These are phyloP conservation scores for Rhipidocladum racemiflorum DNA, from an alignment of 176 grass and related monocot genomes.

Conservation along the genomic window DNA sequence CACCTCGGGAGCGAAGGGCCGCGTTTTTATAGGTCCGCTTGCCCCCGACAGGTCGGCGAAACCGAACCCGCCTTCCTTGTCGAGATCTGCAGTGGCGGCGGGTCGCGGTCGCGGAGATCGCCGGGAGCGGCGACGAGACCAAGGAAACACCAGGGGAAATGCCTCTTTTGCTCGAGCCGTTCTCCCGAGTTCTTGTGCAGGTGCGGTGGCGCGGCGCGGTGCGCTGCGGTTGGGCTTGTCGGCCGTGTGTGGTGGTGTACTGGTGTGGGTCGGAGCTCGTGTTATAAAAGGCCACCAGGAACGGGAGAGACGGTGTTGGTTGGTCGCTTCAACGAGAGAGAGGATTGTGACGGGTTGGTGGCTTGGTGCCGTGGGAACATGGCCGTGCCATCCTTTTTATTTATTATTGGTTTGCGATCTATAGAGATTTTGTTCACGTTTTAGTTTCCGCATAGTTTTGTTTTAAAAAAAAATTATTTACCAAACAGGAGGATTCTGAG, in stretches of 20 bases:
- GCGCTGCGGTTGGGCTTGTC: not conserved
- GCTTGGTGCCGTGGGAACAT: not conserved
- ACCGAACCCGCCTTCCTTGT: not conserved
- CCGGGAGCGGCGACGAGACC: slow-evolving; percentile 33
- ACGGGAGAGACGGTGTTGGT: not conserved
- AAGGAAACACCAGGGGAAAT: not conserved
- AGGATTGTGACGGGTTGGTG: not conserved
- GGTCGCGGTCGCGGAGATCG: slow-evolving; percentile 40
- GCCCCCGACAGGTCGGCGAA: not conserved
- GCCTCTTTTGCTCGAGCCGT: not conserved
- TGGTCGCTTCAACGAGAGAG: not conserved
- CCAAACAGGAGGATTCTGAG: no score
- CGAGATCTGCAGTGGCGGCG: slow-evolving; percentile 21
- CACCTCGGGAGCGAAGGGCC: not conserved
- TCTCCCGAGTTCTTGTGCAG: not conserved
- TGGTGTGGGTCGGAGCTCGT: no score
- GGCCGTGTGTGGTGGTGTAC: no score
- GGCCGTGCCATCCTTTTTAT: not conserved
- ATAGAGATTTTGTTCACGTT: no score
- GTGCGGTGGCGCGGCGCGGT: no score
- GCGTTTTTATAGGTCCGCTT: not conserved
- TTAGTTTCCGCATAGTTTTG: no score
- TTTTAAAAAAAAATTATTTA: no score
- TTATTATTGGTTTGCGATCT: no score
- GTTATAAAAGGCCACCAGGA: not conserved